Evolutionary conservation across 306 rosid genomes (phyloP).

Genomic region (Cicer cuneatum): DNA sequence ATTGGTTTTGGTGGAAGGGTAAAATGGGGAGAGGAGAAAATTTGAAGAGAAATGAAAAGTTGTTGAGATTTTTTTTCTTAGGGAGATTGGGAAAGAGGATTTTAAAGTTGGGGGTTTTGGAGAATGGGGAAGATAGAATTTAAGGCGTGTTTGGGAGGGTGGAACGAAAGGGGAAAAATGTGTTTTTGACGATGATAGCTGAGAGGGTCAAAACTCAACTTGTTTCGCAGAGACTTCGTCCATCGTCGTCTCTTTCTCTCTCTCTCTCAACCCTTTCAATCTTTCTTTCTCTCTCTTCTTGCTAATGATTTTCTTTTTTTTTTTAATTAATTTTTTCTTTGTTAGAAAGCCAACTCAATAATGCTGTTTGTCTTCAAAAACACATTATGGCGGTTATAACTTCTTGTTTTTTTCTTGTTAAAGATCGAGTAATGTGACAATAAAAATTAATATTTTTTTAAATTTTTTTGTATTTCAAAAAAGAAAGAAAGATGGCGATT

Average conservation of each 20-base stretch:
- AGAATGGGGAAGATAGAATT: conserved; percentile 8
- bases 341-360: not conserved
- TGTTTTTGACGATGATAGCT: not conserved
- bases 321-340: not conserved
- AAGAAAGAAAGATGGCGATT: too few relatives aligned
- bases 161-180: not conserved
- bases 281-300: not conserved
- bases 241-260: conserved; percentile 16
- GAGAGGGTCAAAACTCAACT: conserved; percentile 40
- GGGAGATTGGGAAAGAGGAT: not conserved
- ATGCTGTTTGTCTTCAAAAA: conserved; percentile 24
- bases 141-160: conserved; percentile 44
- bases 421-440: too few relatives aligned
- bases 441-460: too few relatives aligned
- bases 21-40: not conserved
- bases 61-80: not conserved
- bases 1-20: not conserved
- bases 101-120: conserved; percentile 14
- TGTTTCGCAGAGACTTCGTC: conserved; percentile 46
- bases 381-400: not conserved
- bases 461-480: too few relatives aligned
- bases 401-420: too few relatives aligned
- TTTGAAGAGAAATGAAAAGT: not conserved
- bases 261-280: not conserved
- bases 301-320: not conserved